These are phyloP conservation scores for Papilionanthe hybrid DNA, from an alignment of 116 monocot genomes.

Conservation along the genomic window DNA sequence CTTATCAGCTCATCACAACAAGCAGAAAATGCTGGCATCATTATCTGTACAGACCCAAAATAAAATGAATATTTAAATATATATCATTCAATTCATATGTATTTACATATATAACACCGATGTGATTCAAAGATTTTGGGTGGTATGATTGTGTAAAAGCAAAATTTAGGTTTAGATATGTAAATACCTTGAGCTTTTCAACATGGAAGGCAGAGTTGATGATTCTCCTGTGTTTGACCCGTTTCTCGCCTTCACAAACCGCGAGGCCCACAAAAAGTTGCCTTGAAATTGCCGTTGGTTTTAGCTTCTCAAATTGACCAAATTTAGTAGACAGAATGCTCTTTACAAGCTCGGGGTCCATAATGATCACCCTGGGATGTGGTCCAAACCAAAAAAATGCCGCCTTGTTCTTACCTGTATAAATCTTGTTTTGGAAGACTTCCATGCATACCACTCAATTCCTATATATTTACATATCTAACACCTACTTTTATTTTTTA, in stretches of 20 bases:
- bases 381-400: conserved; percentile 47
- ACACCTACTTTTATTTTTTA: no score
- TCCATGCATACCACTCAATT: no score
- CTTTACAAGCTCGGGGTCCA: conserved; percentile 38
- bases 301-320: conserved; percentile 35
- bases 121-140: no score
- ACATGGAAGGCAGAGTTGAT: conserved; percentile 45
- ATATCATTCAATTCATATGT: no score
- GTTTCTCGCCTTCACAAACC: conserved; percentile 33
- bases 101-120: no score
- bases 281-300: neutral
- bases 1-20: conserved; percentile 31
- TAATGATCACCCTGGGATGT: conserved; percentile 33
- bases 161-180: neutral
- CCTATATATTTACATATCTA: no score
- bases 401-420: conserved; percentile 6
- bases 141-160: neutral
- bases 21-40: conserved; percentile 29
- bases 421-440: no score
- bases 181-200: conserved; percentile 42
- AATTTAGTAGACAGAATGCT: conserved; percentile 46
- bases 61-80: neutral
- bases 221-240: conserved; percentile 37
- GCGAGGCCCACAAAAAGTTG: conserved; percentile 16
- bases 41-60: conserved; percentile 1